These are phyloP conservation scores for Penicillium sclerotiorum DNA, from an alignment of 2,329 filamentous ascomycete genomes.

Conservation along the genomic window DNA sequence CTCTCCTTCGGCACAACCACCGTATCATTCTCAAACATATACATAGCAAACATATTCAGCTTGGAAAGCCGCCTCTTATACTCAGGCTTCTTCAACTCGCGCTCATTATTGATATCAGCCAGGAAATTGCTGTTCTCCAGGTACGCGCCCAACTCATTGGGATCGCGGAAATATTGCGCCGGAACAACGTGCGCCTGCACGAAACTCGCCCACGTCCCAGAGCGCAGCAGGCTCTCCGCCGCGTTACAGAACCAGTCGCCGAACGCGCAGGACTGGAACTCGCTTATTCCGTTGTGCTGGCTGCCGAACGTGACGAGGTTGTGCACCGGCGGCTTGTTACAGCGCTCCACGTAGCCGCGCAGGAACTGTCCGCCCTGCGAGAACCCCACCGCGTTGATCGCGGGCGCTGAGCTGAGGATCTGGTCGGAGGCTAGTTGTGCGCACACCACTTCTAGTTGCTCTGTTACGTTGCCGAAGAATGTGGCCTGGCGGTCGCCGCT, in stretches of 20 bases:
- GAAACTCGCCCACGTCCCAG: constrained; percentile 76
- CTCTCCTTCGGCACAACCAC: constrained; percentile 89
- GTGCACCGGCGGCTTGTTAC: constrained; percentile 73
- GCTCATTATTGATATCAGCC: constrained; percentile 96
- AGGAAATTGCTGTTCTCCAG: constrained; percentile 82
- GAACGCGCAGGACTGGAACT: constrained; percentile 72
- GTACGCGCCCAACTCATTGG: constrained; percentile 69
- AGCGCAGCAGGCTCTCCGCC: constrained; percentile 74
- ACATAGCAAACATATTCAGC: constrained; percentile 82
- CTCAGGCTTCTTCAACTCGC: constrained; percentile 67
- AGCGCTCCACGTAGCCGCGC: constrained; percentile 86
- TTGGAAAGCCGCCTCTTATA: constrained; percentile 72
- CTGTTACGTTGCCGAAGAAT: constrained; percentile 87
- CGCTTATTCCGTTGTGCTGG: constrained; percentile 88
- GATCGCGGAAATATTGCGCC: constrained; percentile 90
- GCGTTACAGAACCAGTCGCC: constrained; percentile 80
- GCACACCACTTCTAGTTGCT: constrained; percentile 77
- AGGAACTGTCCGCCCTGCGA: constrained; percentile 96
- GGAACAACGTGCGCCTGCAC: constrained; percentile 83
- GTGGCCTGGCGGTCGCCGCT: constrained; percentile 75
- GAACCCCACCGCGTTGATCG: constrained; percentile 89
- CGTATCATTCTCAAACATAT: constrained; percentile 82
- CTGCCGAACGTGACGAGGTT: constrained; percentile 86
- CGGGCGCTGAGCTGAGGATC: constrained; percentile 78
- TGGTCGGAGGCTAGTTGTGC: constrained; percentile 72